Conservation (phyloP, 768 basidiomycete species). For the Pleurotus tuoliensis region DNA sequence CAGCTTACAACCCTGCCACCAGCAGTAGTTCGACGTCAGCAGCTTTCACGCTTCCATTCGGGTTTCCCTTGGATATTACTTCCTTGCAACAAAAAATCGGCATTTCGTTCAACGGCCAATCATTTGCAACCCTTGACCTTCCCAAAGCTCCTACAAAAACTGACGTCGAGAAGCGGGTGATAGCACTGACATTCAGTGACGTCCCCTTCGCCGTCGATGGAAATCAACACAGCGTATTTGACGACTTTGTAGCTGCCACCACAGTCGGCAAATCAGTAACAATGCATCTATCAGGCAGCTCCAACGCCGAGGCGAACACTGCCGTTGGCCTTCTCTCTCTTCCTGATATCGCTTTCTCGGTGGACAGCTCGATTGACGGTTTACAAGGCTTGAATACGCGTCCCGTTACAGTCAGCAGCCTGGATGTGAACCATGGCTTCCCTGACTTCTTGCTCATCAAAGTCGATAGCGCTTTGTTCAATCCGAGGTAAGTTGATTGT, state of each 20-base stretch:
- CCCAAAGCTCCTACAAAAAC: constrained; percentile 56
- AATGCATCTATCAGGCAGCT: constrained; percentile 50
- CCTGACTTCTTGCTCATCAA: constrained; percentile 65
- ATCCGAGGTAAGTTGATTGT: constrained; percentile 47
- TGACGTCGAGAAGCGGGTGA: constrained; percentile 57
- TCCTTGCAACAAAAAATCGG: constrained; percentile 58
- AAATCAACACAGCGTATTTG: constrained; percentile 47
- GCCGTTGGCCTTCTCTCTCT: constrained; percentile 63
- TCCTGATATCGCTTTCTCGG: constrained; percentile 53
- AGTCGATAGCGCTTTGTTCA: constrained; percentile 55
- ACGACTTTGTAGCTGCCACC: constrained; percentile 58
- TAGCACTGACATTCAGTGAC: constrained; percentile 54
- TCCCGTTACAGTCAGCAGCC: constrained; percentile 49
- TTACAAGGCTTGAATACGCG: constrained; percentile 59
- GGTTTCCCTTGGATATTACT: constrained; percentile 65
- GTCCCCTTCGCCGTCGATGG: constrained; percentile 57
- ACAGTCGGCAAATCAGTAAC: constrained; percentile 43
- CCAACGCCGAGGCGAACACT: constrained; percentile 55
- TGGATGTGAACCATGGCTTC: constrained; percentile 70
- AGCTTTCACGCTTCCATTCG: constrained; percentile 64
- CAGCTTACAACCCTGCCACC: constrained; percentile 54
- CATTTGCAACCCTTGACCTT: constrained; percentile 58
- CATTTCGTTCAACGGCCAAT: constrained; percentile 43
- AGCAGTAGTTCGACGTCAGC: constrained; percentile 59
- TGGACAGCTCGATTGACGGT: constrained; percentile 55